A percentile compares a stretch with the other conserved stretches of the same genome.
Conservation (phyloP, 345 rosid genomes). For the Acer campestre region DNA sequence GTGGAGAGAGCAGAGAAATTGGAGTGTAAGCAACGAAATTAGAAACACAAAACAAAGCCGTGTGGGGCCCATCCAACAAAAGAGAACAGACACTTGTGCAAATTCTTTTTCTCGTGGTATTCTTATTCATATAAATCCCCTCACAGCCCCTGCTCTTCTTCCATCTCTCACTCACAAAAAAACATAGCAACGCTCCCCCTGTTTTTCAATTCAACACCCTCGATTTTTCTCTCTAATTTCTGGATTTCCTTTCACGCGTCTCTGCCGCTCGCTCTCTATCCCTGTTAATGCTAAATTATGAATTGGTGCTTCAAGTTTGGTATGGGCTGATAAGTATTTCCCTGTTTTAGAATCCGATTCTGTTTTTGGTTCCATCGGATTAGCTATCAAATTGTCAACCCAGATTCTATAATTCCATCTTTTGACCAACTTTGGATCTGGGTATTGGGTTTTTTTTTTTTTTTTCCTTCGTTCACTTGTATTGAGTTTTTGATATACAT, state of each 20-base stretch:
- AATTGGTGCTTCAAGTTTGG: neutral
- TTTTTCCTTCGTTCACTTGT: neutral
- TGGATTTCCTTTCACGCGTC: neutral
- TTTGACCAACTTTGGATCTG: slow-evolving; percentile 38
- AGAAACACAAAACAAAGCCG: slow-evolving; percentile 19
- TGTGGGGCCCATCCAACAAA: slow-evolving; percentile 46
- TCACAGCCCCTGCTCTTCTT: slow-evolving; percentile 8
- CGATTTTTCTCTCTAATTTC: neutral
- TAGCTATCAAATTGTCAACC: slow-evolving; percentile 23
- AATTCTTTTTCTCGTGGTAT: slow-evolving; percentile 20
- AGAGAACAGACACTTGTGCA: slow-evolving; percentile 15
- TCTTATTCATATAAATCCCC: slow-evolving; percentile 26
- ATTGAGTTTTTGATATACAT: slow-evolving; percentile 16
- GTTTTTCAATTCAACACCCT: neutral
- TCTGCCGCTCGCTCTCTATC: slow-evolving; percentile 40
- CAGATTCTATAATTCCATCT: slow-evolving; percentile 34
- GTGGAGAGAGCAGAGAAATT: slow-evolving; percentile 18
- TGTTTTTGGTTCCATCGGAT: slow-evolving; percentile 42
- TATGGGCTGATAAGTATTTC: slow-evolving; percentile 35
- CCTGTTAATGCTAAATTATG: neutral
- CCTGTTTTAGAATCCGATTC: slow-evolving; percentile 47
- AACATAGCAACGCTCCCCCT: slow-evolving; percentile 15
- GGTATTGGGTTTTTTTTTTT: slow-evolving; percentile 6
- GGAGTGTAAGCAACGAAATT: slow-evolving; percentile 46
- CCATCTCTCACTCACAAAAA: neutral